Conservation (phyloP, 495 filamentous ascomycete species). For the Hypoxylon crocopeplum region DNA sequence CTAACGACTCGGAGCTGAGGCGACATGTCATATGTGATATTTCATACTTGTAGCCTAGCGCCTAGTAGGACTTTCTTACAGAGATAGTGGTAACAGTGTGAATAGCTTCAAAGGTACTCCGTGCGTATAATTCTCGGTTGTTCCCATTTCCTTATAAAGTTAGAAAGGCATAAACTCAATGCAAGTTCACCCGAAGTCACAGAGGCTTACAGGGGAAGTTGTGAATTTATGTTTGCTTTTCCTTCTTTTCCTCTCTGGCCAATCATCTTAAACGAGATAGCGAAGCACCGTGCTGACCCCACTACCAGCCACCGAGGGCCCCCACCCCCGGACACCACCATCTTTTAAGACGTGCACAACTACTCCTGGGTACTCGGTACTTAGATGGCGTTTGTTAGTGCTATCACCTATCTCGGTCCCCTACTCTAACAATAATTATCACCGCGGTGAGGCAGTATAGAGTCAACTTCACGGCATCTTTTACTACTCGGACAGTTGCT, state of each 20-base stretch:
- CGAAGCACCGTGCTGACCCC: conserved; percentile 3
- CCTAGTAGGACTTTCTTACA: conserved; percentile 2
- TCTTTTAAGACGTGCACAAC: conserved; percentile 4
- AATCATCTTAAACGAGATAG: conserved; percentile 26
- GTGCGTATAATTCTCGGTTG: background rate
- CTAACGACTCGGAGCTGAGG: too few species aligned
- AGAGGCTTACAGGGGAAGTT: conserved; percentile 22
- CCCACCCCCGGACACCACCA: background rate
- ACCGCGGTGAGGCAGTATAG: background rate
- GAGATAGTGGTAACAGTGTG: conserved; percentile 1
- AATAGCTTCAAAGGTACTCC: conserved; percentile 1
- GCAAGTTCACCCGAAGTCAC: conserved; percentile 15
- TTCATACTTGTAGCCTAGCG: too few species aligned
- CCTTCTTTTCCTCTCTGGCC: conserved; percentile 8
- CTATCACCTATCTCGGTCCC: background rate
- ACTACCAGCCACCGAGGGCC: conserved; percentile 20
- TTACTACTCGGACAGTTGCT: background rate
- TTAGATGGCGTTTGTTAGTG: conserved; percentile 36
- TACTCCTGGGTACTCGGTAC: conserved; percentile 26
- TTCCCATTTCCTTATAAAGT: background rate
- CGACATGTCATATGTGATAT: too few species aligned
- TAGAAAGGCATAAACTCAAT: conserved; percentile 10
- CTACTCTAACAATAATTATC: conserved; percentile 21
- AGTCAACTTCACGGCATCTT: conserved; percentile 24
- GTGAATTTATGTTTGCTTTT: conserved; percentile 35